Base-by-base conservation (phyloP, 2,329 filamentous ascomycete genomes). In the Penicillium sp. region DNA sequence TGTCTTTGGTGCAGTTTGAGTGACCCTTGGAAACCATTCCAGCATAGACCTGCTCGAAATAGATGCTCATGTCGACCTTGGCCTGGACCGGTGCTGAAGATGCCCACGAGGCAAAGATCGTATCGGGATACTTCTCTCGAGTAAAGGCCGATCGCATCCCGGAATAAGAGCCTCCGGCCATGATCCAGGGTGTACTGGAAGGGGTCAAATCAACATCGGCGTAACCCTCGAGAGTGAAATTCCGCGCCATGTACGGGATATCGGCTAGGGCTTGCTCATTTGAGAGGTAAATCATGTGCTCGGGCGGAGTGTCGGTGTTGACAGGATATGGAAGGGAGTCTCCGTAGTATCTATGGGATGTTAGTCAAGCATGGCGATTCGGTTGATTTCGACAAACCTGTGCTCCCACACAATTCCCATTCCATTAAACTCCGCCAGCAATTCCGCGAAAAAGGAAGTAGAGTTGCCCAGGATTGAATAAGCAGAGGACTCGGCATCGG, bases 11-110 rank as follows among this genome's bases (percentile, higher is more conserved):
- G 62, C 78, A 81, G 58, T 78, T 79, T 3, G 65, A 66, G 31
- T 72, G 69, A 50, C 78, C 79, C 48, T 78, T 78, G 5, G 67
- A 69, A 4, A 72, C 67, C 65, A 80, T 68, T 3, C 74, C 75
- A 9, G 67, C 69, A 55, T 75, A 75, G 2, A 80, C 61, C 32
- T 77, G 73, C 20, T 79, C 76, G 45, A 69, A 79, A 57, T 79
- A 80, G 20, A 71, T 62, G n/a, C 70, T 72, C 72, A 78, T 77
- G 49, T 79, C 70, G n/a, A 75, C 57, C 4, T 62, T 66, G 2
- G 76, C 76, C 55, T 81, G 64, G 0, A 78, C 72, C 0, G 73
- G 72, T 6, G 72, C 71, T 1, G 71, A 74, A 0, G 72, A 72
- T 1, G 72, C 64, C 53, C 57, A 74, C 0, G 72, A 62, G 1